Base-by-base conservation (phyloP, 2,329 filamentous ascomycete genomes). In the Verticillium tricorpus region DNA sequence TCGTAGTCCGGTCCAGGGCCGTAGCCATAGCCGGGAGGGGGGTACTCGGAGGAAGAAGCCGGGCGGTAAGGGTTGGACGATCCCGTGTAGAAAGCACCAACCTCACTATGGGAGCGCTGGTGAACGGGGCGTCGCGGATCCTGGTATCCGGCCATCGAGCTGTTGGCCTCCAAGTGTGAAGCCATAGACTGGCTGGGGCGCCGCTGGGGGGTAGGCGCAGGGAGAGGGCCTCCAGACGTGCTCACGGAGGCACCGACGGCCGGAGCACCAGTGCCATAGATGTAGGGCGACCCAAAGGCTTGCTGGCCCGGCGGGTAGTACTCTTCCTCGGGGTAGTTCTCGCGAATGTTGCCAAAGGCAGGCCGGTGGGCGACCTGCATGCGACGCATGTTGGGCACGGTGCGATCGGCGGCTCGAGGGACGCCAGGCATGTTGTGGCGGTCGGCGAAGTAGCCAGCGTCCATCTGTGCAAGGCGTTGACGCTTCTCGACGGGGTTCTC, bases 291-390 rank as follows among this genome's bases (percentile, higher is more conserved):
- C 0, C 12, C 32, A 45, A 52, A 25, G 17, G 40, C 39, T 25
- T 59, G 58, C 60, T 61, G 60, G 7, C 64, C 63, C 3, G 62
- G 64, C 28, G 60, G 63, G 58, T 67, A 72, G 59, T 69, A 72
- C 17, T 66, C 64, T 15, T 72, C 69, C 58, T 73, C 69, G 2
- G 68, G 66, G 8, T 69, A 68, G 56, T 68, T 69, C 65, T 76
- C 75, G 37, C 71, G 73, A 60, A 74, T 76, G 50, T 72, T 69
- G 7, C 66, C 66, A 59, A 75, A 75, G 17, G 68, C 69, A 4
- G 71, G 70, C 6, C 72, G 73, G 60, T 73, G 72, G 5, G 73
- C 62, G 0, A 74, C 64, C 31, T 52, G 45, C 58, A 59, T 59
- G 32, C 31, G 40, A 19, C 58, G 58, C 40, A 55, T 17, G 58